phyloP scores from a whole-genome alignment of 345 rosid species.

The Odontarrhena argentea region DNA sequence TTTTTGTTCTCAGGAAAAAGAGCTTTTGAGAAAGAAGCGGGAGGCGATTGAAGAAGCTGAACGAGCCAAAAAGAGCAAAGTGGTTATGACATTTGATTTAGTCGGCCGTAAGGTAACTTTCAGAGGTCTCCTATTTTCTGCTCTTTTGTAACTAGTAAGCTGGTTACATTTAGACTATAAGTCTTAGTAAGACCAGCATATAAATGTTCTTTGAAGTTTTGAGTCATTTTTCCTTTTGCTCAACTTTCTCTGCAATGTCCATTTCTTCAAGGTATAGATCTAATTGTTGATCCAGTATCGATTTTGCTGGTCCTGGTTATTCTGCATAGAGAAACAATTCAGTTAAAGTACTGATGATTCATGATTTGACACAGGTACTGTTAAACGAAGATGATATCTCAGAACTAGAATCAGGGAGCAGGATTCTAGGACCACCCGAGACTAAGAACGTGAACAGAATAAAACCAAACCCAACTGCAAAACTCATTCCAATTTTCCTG shows the following conservation, averaged over 20 bases:
- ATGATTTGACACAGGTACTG: conserved; percentile 53
- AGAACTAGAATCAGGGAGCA: conserved; percentile 60
- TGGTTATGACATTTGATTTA: conserved; percentile 86
- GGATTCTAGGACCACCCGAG: conserved; percentile 62
- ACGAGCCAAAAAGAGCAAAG: conserved; percentile 67
- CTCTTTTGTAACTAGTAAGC: background rate
- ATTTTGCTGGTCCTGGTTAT: background rate
- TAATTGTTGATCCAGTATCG: background rate
- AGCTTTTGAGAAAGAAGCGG: conserved; percentile 76
- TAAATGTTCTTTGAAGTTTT: background rate
- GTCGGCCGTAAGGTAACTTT: conserved; percentile 84
- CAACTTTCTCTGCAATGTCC: background rate
- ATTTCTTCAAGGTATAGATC: background rate
- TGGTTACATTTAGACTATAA: background rate
- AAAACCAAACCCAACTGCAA: conserved; percentile 76
- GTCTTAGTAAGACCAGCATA: background rate
- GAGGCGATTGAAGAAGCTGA: conserved; percentile 85
- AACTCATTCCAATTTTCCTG: conserved; percentile 68
- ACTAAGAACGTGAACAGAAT: conserved; percentile 66
- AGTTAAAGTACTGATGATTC: conserved; percentile 1
- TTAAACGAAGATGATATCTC: conserved; percentile 78
- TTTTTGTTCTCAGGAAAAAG: conserved; percentile 62
- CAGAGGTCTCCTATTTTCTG: background rate
- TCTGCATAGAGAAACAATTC: conserved; percentile 4
- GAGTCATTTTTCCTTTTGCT: background rate